Evolutionary conservation across 2,329 filamentous ascomycete genomes (phyloP).

Genomic region (Hymenoscyphus fraxineus): DNA sequence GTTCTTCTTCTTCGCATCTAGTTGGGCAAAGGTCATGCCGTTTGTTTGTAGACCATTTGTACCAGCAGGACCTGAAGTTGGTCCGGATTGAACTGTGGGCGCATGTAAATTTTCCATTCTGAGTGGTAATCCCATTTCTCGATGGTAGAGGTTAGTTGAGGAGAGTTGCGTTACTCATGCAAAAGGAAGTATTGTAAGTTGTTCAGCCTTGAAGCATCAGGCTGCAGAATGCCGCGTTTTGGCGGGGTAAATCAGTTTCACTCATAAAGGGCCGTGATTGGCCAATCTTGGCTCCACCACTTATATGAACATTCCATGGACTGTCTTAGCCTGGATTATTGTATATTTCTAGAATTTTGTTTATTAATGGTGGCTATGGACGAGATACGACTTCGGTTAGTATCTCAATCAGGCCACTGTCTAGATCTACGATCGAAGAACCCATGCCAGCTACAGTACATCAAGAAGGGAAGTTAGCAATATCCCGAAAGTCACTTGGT

Average conservation of each 20-base stretch:
- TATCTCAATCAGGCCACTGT: too few species aligned
- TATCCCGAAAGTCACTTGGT: not conserved
- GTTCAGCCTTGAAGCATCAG: constrained; percentile 24
- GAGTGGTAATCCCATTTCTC: constrained; percentile 30
- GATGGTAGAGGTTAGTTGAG: not conserved
- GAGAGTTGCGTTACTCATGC: not conserved
- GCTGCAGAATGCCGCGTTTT: constrained; percentile 19
- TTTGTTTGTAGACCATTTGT: constrained; percentile 58
- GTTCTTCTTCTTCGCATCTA: constrained; percentile 79
- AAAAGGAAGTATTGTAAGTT: not conserved
- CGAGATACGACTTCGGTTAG: too few species aligned
- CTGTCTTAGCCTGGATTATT: too few species aligned
- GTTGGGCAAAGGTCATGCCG: constrained; percentile 69
- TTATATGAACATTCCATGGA: not conserved
- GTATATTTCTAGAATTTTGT: too few species aligned
- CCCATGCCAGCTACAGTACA: too few species aligned
- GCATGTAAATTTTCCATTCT: constrained; percentile 64
- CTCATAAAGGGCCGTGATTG: not conserved
- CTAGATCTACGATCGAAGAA: too few species aligned
- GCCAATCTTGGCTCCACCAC: not conserved
- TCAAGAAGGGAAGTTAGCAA: too few species aligned
- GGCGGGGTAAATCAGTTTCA: constrained; percentile 20
- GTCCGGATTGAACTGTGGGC: constrained; percentile 73
- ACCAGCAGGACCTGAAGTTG: constrained; percentile 56
- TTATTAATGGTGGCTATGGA: too few species aligned